Evolutionary conservation across 2,329 filamentous ascomycete genomes (phyloP).

Genomic region (Macroventuria anomochaeta): DNA sequence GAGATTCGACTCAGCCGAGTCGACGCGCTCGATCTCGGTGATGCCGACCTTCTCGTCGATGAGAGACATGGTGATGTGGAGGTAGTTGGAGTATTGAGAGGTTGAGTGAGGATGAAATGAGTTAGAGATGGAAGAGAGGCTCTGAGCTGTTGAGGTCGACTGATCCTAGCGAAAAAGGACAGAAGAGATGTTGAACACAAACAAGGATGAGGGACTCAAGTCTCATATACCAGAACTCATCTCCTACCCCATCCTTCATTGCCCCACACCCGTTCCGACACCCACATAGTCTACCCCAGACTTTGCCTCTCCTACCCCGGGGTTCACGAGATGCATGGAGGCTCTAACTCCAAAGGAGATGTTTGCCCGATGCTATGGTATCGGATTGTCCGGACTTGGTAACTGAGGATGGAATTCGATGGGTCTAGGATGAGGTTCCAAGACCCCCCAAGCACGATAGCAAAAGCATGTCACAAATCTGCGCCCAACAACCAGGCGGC

Average conservation of each 20-base stretch:
- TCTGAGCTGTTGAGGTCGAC: slow-evolving; percentile 9
- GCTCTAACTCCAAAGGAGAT: slow-evolving; percentile 4
- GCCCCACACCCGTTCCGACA: slow-evolving; percentile 14
- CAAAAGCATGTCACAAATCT: slow-evolving; percentile 10
- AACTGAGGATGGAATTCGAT: slow-evolving; percentile 7
- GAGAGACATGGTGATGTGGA: slow-evolving; percentile 17
- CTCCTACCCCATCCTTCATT: slow-evolving; percentile 1
- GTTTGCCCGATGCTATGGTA: slow-evolving; percentile 16
- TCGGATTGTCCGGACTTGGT: slow-evolving; percentile 7
- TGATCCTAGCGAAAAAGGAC: slow-evolving; percentile 13
- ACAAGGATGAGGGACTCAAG: slow-evolving; percentile 12
- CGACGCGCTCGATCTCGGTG: slow-evolving; percentile 25
- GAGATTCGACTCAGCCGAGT: slow-evolving; percentile 18
- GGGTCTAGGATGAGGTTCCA: slow-evolving; percentile 7
- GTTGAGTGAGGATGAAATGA: neutral
- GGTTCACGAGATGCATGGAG: neutral
- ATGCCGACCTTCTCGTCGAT: slow-evolving; percentile 30
- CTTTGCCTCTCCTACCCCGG: slow-evolving; percentile 4
- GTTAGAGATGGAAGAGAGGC: neutral
- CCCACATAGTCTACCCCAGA: slow-evolving; percentile 17
- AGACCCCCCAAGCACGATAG: slow-evolving; percentile 1
- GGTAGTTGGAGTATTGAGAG: neutral
- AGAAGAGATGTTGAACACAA: slow-evolving; percentile 16
- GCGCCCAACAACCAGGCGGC: slow-evolving; percentile 12
- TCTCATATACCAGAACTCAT: slow-evolving; percentile 17